Evolutionary conservation across 2,329 filamentous ascomycete species (phyloP).

Genomic region (Verticillium dahliae): DNA sequence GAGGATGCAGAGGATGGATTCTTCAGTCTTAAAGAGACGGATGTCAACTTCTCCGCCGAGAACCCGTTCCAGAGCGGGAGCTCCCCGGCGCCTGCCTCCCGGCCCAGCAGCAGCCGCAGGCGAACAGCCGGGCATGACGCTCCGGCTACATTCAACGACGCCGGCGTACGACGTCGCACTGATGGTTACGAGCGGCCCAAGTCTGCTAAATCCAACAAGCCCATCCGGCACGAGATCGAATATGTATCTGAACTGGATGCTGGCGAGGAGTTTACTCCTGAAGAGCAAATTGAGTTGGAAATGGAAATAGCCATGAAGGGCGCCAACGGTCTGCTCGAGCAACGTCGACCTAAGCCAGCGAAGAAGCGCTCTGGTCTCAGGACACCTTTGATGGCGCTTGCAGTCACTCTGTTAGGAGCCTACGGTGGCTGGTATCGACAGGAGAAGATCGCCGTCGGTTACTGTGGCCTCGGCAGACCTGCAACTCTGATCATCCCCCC

Average conservation of each 20-base stretch:
- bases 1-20: slow-evolving; percentile 47
- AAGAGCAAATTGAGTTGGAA: slow-evolving; percentile 78
- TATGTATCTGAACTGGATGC: slow-evolving; percentile 47
- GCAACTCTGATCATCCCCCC: slow-evolving; percentile 43
- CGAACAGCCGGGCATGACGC: slow-evolving; percentile 25
- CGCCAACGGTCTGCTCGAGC: slow-evolving; percentile 5
- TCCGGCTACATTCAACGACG: slow-evolving; percentile 14
- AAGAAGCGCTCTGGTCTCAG: neutral
- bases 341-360: slow-evolving; percentile 33
- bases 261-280: slow-evolving; percentile 90
- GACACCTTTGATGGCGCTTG: slow-evolving; percentile 60
- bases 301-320: slow-evolving; percentile 56
- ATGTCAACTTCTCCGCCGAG: slow-evolving; percentile 65
- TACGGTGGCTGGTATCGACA: slow-evolving; percentile 83
- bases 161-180: slow-evolving; percentile 35
- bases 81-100: slow-evolving; percentile 51
- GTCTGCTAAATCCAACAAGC: slow-evolving; percentile 25
- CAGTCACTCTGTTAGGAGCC: slow-evolving; percentile 62
- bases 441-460: slow-evolving; percentile 94
- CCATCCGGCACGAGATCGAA: slow-evolving; percentile 23
- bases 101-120: slow-evolving; percentile 41
- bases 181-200: slow-evolving; percentile 20
- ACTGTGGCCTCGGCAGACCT: slow-evolving; percentile 76
- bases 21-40: slow-evolving; percentile 35
- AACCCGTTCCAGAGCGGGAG: slow-evolving; percentile 91